Conservation (phyloP, 2,329 filamentous ascomycete species). For the Periconia digitata region DNA sequence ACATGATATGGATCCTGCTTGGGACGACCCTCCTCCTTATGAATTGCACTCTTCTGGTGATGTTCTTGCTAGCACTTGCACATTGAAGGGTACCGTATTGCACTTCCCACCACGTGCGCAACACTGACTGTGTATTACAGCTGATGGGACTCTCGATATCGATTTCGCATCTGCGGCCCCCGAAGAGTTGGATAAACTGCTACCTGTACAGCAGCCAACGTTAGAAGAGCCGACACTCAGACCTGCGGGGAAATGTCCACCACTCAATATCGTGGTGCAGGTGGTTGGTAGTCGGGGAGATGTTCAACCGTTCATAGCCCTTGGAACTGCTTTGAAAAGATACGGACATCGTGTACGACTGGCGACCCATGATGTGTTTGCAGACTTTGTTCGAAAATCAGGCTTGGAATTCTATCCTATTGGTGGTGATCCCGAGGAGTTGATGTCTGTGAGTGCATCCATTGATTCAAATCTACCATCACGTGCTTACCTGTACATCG, state of each 20-base stretch:
- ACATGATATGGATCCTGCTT: not conserved
- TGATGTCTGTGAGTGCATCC: conserved; percentile 44
- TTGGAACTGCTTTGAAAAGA: conserved; percentile 52
- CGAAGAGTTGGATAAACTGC: conserved; percentile 20
- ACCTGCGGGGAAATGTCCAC: not conserved
- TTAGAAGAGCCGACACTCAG: not conserved
- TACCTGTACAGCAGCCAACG: conserved; percentile 8
- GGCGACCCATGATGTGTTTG: conserved; percentile 26
- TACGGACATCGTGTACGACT: conserved; percentile 33
- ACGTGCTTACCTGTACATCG: not conserved
- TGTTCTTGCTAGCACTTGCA: not conserved
- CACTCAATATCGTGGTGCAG: conserved; percentile 58
- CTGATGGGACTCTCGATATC: conserved; percentile 29
- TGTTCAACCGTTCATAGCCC: conserved; percentile 61
- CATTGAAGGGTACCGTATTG: not conserved
- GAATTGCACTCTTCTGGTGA: not conserved
- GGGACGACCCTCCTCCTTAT: not conserved
- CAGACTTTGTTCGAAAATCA: conserved; percentile 15
- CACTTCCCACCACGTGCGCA: not conserved
- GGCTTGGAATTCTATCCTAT: conserved; percentile 40
- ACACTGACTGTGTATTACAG: conserved; percentile 1
- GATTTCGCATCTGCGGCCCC: conserved; percentile 25
- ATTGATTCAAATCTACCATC: not conserved
- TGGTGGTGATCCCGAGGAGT: conserved; percentile 35
- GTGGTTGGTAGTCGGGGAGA: conserved; percentile 58